Conservation (phyloP, 768 basidiomycete genomes). For the Amanita pallidorosea region DNA sequence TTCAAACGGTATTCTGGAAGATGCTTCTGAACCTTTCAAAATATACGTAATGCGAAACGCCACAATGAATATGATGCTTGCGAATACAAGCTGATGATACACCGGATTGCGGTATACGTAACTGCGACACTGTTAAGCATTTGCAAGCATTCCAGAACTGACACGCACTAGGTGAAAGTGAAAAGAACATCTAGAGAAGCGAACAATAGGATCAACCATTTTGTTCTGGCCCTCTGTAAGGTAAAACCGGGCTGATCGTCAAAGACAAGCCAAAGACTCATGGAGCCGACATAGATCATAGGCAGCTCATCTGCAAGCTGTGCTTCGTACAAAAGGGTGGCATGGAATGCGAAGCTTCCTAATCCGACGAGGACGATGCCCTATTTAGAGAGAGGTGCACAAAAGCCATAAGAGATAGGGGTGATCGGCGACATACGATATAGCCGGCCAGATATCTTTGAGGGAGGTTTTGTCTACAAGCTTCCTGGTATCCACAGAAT, state of each 20-base stretch:
- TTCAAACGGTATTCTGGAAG: conserved; percentile 28
- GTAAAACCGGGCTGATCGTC: conserved; percentile 44
- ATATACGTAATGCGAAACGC: conserved; percentile 42
- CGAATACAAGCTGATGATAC: conserved; percentile 75
- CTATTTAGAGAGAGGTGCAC: conserved; percentile 19
- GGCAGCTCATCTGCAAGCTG: conserved; percentile 78
- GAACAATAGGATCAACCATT: conserved; percentile 24
- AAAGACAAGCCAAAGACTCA: conserved; percentile 49
- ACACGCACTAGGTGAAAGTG: conserved; percentile 63
- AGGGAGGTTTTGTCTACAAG: conserved; percentile 25
- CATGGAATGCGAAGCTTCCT: conserved; percentile 73
- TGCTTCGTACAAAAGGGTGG: conserved; percentile 62
- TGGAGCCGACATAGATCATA: conserved; percentile 66
- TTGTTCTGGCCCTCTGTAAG: conserved; percentile 24
- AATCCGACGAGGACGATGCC: conserved; percentile 62
- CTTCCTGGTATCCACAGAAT: conserved; percentile 32
- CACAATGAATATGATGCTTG: conserved; percentile 36
- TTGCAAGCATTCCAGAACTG: background rate
- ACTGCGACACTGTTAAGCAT: conserved; percentile 21
- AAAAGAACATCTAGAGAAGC: conserved; percentile 48
- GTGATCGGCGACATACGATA: conserved; percentile 18
- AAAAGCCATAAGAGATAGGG: too few relatives aligned
- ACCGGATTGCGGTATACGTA: conserved; percentile 62
- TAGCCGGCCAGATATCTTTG: conserved; percentile 31
- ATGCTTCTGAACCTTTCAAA: conserved; percentile 29